Evolutionary conservation across 805 yeast species (phyloP), one percentile per base, ranked within the genome.

Genomic region (Pichia eremophila): DNA sequence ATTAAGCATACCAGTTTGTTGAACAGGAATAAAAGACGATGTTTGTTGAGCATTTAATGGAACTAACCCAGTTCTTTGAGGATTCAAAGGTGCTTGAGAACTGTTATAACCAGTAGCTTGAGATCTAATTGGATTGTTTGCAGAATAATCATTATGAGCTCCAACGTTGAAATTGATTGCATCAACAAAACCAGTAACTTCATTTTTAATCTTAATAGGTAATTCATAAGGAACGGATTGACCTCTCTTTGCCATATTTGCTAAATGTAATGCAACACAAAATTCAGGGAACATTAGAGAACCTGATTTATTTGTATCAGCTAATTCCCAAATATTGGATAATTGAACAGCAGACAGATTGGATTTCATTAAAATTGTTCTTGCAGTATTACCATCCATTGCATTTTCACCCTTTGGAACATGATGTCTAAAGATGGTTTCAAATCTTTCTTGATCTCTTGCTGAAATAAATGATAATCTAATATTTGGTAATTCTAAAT

Each of bases 261-360:
- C 89, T 56, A 91, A 72, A 64, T 89, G 91, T 72, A 91, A 79
- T 17, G 96, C 89, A 54, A 91, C 71, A 15, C 95, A 95, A 71
- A 91, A 91, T 64, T 91, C 97, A 2, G 98, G 98, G 61, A 90
- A 91, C 56, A 91, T 67, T 51, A 91, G 75, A 47, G 79, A 74
- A 2, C 98, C 98, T 8, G 93, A 81, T 57, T 79, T 83, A 56
- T 81, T 85, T 2, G 95, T 83, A 60, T 91, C 98, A n/a, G 95
- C 77, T 49, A 91, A 70, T 25, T 84, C 81, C 98, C 98, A 91
- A 51, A 91, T 84, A 56, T 79, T 87, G 3, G 91, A 91, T 56
- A 91, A 72, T 40, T 82, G 78, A 27, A 77, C 72, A 3, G 95
- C 88, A 39, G 78, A 71, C 46, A 91, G 71, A 8, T 87, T 86